These are phyloP conservation scores for Colletotrichum camelliae DNA, from an alignment of 2,329 filamentous ascomycete species.

Conservation along the genomic window DNA sequence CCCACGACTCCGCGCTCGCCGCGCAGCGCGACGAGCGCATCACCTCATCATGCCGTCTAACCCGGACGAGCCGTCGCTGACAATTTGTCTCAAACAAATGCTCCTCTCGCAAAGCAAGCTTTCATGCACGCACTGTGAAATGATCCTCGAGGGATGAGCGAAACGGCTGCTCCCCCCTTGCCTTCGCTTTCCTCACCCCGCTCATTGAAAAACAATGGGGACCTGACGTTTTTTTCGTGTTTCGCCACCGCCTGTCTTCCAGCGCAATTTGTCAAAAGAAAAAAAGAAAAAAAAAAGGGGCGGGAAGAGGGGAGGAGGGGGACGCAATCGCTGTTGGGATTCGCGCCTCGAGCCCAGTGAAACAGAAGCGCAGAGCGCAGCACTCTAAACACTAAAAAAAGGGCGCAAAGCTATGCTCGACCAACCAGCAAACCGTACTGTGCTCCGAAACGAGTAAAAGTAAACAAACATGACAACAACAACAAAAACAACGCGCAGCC, in stretches of 20 bases:
- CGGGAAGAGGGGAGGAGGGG: neutral
- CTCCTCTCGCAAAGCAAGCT: neutral
- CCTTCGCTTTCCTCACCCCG: neutral
- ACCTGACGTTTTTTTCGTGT: neutral
- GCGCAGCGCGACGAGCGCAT: neutral
- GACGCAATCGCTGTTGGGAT: neutral
- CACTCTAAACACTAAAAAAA: neutral
- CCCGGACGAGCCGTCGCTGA: neutral
- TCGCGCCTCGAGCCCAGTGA: neutral
- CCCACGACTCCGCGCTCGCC: neutral
- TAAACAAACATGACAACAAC: neutral
- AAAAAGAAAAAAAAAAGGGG: neutral
- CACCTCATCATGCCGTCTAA: neutral
- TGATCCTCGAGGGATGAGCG: neutral
- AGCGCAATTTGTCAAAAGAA: neutral
- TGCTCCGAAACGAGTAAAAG: neutral
- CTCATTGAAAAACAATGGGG: neutral
- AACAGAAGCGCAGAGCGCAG: neutral
- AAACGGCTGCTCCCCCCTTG: neutral
- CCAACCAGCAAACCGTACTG: neutral
- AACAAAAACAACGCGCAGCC: neutral
- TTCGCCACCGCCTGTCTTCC: neutral
- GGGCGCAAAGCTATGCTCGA: neutral
- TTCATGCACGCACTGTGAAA: neutral
- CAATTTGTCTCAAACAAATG: neutral